Evolutionary conservation across 1,284 basidiomycete species (phyloP), one percentile per base, ranked within the genome.

Genomic region (Cutaneotrichosporon dermatis): DNA sequence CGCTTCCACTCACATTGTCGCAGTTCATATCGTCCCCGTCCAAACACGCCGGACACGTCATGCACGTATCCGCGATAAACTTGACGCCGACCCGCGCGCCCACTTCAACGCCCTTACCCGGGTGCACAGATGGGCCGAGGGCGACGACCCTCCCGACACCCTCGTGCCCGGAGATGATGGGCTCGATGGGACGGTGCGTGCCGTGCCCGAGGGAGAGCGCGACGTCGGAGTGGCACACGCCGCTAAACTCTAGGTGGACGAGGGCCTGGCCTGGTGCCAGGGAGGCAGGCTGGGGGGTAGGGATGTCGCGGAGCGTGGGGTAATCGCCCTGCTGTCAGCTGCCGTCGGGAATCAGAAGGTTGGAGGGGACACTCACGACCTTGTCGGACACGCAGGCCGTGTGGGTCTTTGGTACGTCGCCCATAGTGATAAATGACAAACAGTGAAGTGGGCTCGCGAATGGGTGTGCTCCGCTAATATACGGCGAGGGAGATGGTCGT

Each of bases 11-110:
- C 36, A 81, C 84, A 9, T 85, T 72, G 16, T 74, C 64, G 74
- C 90, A 92, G 39, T 69, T 25, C 50, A 58, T 52, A 69, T 92
- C 90, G 53, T 82, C 78, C 36, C 85, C 88, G 62, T 83, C 83
- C 58, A 83, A 81, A 75, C 92, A 92, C 63, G 82, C 82, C 69
- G 88, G 86, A 75, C 90, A 93, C 66, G 86, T 79, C 37, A 86
- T 79, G 69, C 82, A 90, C 52, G 83, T 84, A 68, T 86, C 82
- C 5, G 86, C 87, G 39, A 89, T 78, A 87, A 55, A 59, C 67
- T 93, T 94, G 81, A 95, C 85, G 6, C 92, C 91, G 44, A 94
- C 60, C 13, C 40, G 56, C 13, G 55, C 51, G n/a, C 61, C 66
- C 10, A 61, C 15, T 39, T 53, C 59, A 6, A 8, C 39, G 39